phyloP scores from a whole-genome alignment of 768 basidiomycete genomes.

The Boletus barrowsii region DNA sequence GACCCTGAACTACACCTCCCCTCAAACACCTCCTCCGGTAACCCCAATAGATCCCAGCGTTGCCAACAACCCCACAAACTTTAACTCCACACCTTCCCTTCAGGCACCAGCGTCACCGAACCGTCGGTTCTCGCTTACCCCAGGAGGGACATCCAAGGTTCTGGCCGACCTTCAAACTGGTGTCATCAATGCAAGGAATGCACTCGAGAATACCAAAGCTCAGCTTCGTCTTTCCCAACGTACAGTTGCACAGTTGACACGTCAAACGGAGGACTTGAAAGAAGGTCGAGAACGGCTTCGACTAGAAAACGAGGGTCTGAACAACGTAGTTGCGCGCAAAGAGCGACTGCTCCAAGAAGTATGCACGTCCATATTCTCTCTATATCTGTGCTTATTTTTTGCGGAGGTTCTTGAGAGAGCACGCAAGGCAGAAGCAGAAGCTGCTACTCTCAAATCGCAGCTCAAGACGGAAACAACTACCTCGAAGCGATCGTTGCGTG shows the following conservation, averaged over 20 bases:
- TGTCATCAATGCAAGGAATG: slow-evolving; percentile 72
- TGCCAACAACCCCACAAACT: slow-evolving; percentile 22
- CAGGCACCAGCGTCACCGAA: slow-evolving; percentile 49
- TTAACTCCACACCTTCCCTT: slow-evolving; percentile 37
- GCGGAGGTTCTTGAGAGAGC: slow-evolving; percentile 75
- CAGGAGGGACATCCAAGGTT: slow-evolving; percentile 83
- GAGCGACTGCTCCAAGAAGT: slow-evolving; percentile 87
- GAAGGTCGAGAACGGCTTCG: slow-evolving; percentile 80
- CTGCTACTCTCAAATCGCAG: slow-evolving; percentile 60
- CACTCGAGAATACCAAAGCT: slow-evolving; percentile 81
- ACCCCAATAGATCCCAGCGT: slow-evolving; percentile 36
- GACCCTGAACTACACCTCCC: slow-evolving; percentile 30
- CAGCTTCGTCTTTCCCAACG: slow-evolving; percentile 81
- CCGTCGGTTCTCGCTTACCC: slow-evolving; percentile 59
- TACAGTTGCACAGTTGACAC: slow-evolving; percentile 77
- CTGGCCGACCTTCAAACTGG: slow-evolving; percentile 85
- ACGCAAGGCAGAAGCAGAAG: slow-evolving; percentile 80
- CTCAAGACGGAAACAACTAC: slow-evolving; percentile 70
- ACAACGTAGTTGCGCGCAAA: slow-evolving; percentile 84
- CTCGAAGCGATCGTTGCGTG: slow-evolving; percentile 72
- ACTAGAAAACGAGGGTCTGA: slow-evolving; percentile 83
- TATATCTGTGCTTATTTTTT: slow-evolving; percentile 1
- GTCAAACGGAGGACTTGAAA: slow-evolving; percentile 86
- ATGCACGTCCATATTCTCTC: slow-evolving; percentile 11
- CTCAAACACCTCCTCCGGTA: slow-evolving; percentile 30